Base-by-base conservation (phyloP, 2,329 filamentous ascomycete genomes). In the Diplocarpon mali region DNA sequence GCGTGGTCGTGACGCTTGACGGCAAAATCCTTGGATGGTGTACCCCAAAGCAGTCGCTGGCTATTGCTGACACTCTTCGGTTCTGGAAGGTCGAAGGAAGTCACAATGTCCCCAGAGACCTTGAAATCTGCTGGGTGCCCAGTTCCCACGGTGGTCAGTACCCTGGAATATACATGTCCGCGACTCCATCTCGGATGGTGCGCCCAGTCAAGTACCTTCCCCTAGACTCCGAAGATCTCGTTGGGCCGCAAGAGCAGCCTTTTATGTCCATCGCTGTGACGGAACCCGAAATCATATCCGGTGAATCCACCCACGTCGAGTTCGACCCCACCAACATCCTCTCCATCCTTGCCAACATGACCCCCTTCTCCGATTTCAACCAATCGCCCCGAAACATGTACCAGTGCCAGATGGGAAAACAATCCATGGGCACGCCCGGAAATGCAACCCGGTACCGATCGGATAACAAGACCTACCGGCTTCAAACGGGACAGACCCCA, bases 341-440 rank as follows among this genome's bases (percentile, higher is more conserved):
- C 20, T 96, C 90, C 7, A 96, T 98, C 53, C 75, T 98, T 41
- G 92, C 92, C 58, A 96, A 96, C 67, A 94, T 95, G 83, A 98
- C 92, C 0, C 92, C 92, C 3, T 98, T 98, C 67, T 95, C 90
- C 38, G 87, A 98, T 63, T 95, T 95, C 69, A 98, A 98, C 67
- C 92, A 98, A 65, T 95, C 89, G 12, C 92, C 92, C 1, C 76
- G 92, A 75, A 98, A 98, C 67, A 96, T 96, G 90, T 98, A 96
- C 64, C 86, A 94, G 63, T 95, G 89, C 69, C 92, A 96, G 72
- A 96, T 96, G 92, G 88, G 87, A 69, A 98, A 98, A 65, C 92
- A 98, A 69, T 89, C 90, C 0, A 98, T 98, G 92, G 92, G 92
- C 64, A 96, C 92, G 17, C 88, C 90, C 3, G 89, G 84, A 46